Percentiles rank a stretch among this genome's conserved stretches.
phyloP scores from a whole-genome alignment of 306 rosid species.

The Dryas octopetala region DNA sequence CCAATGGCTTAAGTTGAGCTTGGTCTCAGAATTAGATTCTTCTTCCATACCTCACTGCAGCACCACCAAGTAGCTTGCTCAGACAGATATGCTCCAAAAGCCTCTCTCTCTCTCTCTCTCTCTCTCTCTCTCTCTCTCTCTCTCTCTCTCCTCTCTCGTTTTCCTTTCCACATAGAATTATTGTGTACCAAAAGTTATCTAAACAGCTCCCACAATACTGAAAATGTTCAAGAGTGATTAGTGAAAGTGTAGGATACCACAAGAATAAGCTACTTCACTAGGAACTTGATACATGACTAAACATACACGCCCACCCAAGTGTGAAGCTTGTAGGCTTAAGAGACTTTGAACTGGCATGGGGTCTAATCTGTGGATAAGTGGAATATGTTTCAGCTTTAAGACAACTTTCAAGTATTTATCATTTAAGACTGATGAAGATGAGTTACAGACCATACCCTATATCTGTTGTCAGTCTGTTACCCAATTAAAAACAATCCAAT shows the following conservation, averaged over 20 bases:
- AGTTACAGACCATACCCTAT: background rate
- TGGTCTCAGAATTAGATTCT: no score
- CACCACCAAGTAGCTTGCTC: no score
- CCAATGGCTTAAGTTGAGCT: no score
- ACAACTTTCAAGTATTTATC: no score
- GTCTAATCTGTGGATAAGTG: no score
- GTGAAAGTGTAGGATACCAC: background rate
- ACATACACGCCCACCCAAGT: background rate
- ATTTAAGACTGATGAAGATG: no score
- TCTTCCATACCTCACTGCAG: no score
- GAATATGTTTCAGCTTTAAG: no score
- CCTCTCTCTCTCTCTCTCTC: no score
- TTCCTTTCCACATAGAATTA: background rate
- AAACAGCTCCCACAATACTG: background rate
- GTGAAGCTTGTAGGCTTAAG: background rate
- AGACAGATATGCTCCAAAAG: no score
- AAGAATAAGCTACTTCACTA: background rate
- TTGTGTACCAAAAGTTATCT: background rate
- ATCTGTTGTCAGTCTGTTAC: background rate
- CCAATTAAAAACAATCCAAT: background rate
- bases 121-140: no score
- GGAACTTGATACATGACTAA: background rate
- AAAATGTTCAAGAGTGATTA: background rate
- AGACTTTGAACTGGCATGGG: background rate
- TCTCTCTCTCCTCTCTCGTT: background rate